Evolutionary conservation across 345 rosid genomes (phyloP), one percentile per base, ranked within the genome.

Genomic region (Rhodamnia rubescens): DNA sequence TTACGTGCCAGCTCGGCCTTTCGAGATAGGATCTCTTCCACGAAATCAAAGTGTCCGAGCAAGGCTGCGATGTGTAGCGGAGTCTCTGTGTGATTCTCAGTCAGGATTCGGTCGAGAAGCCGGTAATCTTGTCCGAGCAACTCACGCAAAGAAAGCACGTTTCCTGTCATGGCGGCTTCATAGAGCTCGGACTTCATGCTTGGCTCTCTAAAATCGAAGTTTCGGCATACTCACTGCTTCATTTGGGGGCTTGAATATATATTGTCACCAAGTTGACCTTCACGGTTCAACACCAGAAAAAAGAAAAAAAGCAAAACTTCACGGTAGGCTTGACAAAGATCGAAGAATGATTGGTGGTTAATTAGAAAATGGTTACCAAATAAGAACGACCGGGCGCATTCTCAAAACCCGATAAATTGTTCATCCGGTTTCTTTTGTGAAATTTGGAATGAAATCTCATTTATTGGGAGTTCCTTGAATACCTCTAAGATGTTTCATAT

Each of bases 41-140:
- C 74, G 42, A 86, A 86, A 11, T 86, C 90, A 6, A 82, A 53
- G 51, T 86, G 86, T n/a, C 88, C 88, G 16, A 86, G 81, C 85
- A 86, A 51, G 27, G 88, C 83, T 10, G 90, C 84, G 8, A 88
- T 59, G 80, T 88, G 90, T 7, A 84, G 57, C 40, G 90, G 88
- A 10, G 88, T 88, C n/a, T 88, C 86, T 11, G 9, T 8, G 6
- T 84, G 21, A 58, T 42, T 36, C 26, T 85, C 42, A 47, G 36
- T 27, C 11, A 82, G 26, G 16, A 51, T 26, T 80, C 82, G 82
- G 9, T 54, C 83, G 15, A 88, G 83, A 40, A 84, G 32, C 32
- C 84, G 61, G 11, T 58, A n/a, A 54, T 88, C 90, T 53, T 82
- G 42, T 36, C n/a, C 58, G 22, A 88, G 83, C 26, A 88, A 57